Base-by-base conservation (phyloP, 1,139 yeast genomes). In the Yamadazyma mexicana region DNA sequence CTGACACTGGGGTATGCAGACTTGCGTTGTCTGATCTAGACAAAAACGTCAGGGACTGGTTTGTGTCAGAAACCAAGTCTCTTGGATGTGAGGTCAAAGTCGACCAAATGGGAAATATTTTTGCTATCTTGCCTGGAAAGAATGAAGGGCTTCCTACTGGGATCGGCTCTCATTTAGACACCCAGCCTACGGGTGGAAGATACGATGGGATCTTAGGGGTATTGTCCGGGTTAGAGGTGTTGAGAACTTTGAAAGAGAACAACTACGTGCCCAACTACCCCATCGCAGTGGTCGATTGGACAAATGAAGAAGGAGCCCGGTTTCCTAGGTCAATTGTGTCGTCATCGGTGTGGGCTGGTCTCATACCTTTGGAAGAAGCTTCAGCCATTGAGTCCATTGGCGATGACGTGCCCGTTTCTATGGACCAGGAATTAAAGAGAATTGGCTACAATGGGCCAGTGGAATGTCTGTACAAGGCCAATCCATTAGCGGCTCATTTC, bases 131-230 rank as follows among this genome's bases (percentile, higher is more conserved):
- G 41, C 83, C 85, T 0, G 88, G 88, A 4, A 61, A 66, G 45
- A 69, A 75, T 36, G 54, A 51, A 2, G 73, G 69, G 1, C 56
- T 69, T 5, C 85, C 89, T 10, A 81, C 82, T 2, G 88, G 78
- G 10, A 79, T 83, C 45, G 89, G 91, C 0, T 81, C 88, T 0
- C 89, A 83, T 58, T 61, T 83, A 42, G 89, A 83, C 52, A 83
- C 89, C 1, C 89, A 83, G 59, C 89, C 89, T n/a, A 80, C 81
- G 5, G 89, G 89, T 24, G 89, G 89, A 5, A 65, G 87, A 44
- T 83, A 82, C 52, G 89, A 83, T 52, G 91, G 89, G 24, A 77
- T 81, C 32, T 69, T 73, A 28, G 91, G 89, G 17, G 89, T 83
- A 5, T 64, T 82, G 37, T 62, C 83, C 10, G 89, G 87, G 0